phyloP scores from a whole-genome alignment of 495 filamentous ascomycete genomes.

The Penicillium diatomitis region DNA sequence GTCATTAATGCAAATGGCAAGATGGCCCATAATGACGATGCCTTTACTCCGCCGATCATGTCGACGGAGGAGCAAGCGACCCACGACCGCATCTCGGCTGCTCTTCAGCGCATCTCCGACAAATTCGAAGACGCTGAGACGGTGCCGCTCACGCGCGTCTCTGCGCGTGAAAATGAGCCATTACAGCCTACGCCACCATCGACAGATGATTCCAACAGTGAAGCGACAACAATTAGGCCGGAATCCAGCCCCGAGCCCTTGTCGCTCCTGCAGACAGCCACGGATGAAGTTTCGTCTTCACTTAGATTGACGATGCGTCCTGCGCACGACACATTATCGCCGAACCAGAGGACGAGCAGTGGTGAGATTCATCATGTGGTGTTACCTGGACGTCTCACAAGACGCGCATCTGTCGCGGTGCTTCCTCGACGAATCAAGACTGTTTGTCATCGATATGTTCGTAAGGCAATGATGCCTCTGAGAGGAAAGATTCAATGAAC shows the following conservation, averaged over 20 bases:
- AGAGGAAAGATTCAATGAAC: slow-evolving; percentile 4
- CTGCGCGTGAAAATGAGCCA: neutral
- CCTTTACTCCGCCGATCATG: slow-evolving; percentile 1
- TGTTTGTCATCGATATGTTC: slow-evolving; percentile 10
- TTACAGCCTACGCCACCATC: neutral
- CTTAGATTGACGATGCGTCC: neutral
- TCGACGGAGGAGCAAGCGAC: slow-evolving; percentile 7
- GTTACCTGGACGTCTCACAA: neutral
- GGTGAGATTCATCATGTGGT: neutral
- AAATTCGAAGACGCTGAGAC: slow-evolving; percentile 1
- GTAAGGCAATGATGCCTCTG: slow-evolving; percentile 9
- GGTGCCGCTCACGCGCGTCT: neutral
- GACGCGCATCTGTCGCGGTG: neutral
- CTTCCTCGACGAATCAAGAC: slow-evolving; percentile 6
- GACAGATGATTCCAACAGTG: slow-evolving; percentile 6
- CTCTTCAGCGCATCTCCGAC: neutral
- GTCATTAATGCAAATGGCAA: neutral
- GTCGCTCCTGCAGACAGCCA: neutral
- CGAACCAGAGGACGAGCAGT: neutral
- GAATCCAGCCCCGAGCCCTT: neutral
- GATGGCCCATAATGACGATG: neutral
- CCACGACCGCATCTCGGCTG: slow-evolving; percentile 7
- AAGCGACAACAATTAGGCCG: slow-evolving; percentile 3
- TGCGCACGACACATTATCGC: neutral
- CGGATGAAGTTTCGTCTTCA: neutral